These are phyloP conservation scores for Volvariella surrecta DNA, from an alignment of 1,284 basidiomycete species.

Conservation along the genomic window DNA sequence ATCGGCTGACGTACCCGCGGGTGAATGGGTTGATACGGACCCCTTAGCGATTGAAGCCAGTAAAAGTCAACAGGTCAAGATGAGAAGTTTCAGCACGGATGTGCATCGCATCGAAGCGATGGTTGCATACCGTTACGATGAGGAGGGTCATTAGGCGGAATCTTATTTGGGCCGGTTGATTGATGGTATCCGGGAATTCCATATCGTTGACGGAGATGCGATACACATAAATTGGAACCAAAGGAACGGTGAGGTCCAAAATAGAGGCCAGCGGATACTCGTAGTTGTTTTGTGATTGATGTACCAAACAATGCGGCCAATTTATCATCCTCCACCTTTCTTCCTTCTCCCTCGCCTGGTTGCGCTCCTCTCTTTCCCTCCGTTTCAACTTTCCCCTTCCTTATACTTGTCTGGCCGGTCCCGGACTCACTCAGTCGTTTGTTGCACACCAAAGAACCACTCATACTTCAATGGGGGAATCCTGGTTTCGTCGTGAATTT, in stretches of 20 bases:
- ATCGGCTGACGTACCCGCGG: conserved; percentile 80
- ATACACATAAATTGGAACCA: no score
- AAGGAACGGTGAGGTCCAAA: not conserved
- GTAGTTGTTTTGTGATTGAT: not conserved
- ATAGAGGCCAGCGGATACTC: not conserved
- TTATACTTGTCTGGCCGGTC: conserved; percentile 42
- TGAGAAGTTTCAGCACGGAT: conserved; percentile 87
- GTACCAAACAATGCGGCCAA: conserved; percentile 9
- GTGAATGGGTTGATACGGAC: conserved; percentile 93
- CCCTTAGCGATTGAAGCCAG: conserved; percentile 92
- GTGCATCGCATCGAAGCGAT: conserved; percentile 86
- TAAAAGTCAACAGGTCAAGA: conserved; percentile 93
- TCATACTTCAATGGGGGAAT: conserved; percentile 42
- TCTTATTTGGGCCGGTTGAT: conserved; percentile 10
- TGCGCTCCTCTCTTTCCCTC: conserved; percentile 20
- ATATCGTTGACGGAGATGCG: no score
- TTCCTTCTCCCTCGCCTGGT: conserved; percentile 19
- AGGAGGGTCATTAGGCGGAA: conserved; percentile 17
- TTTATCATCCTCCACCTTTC: conserved; percentile 16
- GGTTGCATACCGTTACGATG: conserved; percentile 79
- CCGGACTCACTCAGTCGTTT: conserved; percentile 19
- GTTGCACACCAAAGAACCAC: conserved; percentile 15
- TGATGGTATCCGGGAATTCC: conserved; percentile 14
- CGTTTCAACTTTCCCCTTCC: conserved; percentile 18
- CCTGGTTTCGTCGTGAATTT: conserved; percentile 67